Evolutionary conservation across 331 rosid genomes (phyloP).

Genomic region (Acacia pycnantha): DNA sequence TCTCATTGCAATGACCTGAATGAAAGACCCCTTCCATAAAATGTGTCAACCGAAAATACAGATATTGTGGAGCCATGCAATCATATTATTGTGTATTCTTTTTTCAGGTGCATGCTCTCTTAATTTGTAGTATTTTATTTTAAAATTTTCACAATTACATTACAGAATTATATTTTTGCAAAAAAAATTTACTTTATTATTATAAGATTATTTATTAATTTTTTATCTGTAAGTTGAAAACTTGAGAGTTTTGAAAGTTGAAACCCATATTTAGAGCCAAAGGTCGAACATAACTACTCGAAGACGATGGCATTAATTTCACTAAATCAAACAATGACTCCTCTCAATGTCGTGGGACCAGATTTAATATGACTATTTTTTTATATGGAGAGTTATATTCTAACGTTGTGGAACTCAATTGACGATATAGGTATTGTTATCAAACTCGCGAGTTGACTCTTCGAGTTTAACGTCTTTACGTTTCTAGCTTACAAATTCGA

Average conservation of each 20-base stretch:
- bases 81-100: neutral
- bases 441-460: too few species aligned
- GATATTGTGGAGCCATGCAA: too few species aligned
- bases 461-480: too few species aligned
- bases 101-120: neutral
- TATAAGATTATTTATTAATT: neutral
- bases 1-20: too few species aligned
- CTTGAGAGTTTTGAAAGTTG: neutral
- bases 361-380: too few species aligned
- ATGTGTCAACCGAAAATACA: too few species aligned
- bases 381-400: too few species aligned
- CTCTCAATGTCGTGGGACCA: neutral
- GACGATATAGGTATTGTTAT: too few species aligned
- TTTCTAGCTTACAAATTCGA: too few species aligned
- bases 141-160: too few species aligned
- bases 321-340: neutral
- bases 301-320: neutral
- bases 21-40: neutral
- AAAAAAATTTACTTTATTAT: neutral
- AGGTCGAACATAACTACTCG: neutral
- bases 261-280: neutral
- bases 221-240: neutral
- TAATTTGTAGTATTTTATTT: neutral
- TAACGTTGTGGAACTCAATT: too few species aligned
- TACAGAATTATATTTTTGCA: neutral